Percentiles rank a stretch among this genome's conserved stretches.
These are phyloP conservation scores for Tagetes patula DNA, from an alignment of 129 eudicot species.

Conservation along the genomic window DNA sequence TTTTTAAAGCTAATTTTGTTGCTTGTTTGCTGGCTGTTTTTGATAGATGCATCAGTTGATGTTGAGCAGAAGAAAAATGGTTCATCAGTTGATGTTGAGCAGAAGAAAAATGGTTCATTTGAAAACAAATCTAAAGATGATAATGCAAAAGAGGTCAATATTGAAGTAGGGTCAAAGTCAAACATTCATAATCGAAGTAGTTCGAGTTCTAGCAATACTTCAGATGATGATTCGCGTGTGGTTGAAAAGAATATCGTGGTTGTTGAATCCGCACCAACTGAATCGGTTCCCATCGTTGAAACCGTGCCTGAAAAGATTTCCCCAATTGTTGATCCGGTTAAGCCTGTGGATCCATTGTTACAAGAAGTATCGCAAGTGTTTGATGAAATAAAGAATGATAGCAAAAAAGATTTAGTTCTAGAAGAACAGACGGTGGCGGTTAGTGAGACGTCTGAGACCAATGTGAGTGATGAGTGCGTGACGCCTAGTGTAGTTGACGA, in stretches of 20 bases:
- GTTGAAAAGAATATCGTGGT: conserved; percentile 44
- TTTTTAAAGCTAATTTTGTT: too few relatives aligned
- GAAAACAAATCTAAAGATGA: conserved; percentile 28
- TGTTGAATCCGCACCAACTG: conserved; percentile 29
- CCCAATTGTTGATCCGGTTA: conserved; percentile 37
- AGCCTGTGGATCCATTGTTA: conserved; percentile 34
- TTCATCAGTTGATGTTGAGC: conserved; percentile 33
- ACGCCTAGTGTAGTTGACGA: conserved; percentile 31
- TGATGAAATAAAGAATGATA: conserved; percentile 28
- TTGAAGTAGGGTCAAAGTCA: conserved; percentile 39
- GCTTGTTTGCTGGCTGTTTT: conserved; percentile 3
- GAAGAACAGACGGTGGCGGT: conserved; percentile 24
- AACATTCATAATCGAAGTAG: conserved; percentile 32
- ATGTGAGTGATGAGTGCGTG: conserved; percentile 23
- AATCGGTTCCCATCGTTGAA: conserved; percentile 38
- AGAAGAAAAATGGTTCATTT: conserved; percentile 27
- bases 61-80: conserved; percentile 54
- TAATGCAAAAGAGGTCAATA: conserved; percentile 20
- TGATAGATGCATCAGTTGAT: conserved; percentile 24
- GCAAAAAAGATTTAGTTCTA: conserved; percentile 24
- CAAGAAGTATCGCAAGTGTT: conserved; percentile 30
- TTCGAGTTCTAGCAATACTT: conserved; percentile 52
- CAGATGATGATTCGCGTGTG: conserved; percentile 57
- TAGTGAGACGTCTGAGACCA: conserved; percentile 27
- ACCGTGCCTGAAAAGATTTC: conserved; percentile 32